Base-by-base conservation (phyloP, 768 basidiomycete genomes). In the Cystobasidium onofrii region DNA sequence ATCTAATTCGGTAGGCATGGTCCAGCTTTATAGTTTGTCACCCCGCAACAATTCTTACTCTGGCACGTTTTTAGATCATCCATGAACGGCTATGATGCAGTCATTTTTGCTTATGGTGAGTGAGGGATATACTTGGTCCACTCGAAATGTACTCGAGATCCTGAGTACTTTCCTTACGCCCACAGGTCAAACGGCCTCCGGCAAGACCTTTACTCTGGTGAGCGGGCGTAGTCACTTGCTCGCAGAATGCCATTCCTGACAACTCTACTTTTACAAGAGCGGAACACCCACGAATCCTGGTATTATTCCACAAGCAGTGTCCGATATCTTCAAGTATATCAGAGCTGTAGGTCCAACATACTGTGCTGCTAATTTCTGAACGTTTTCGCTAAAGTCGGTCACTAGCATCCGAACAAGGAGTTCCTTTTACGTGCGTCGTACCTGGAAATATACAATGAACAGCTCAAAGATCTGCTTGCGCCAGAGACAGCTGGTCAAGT, bases 11-110 rank as follows among this genome's bases (percentile, higher is more conserved):
- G 77, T 78, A 27, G 23, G 62, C 62, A 25, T n/a, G 9, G 12
- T 13, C 10, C 39, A n/a, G 31, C 20, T 23, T 27, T 12, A 13
- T 17, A 36, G 23, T 43, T 54, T 29, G 39, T n/a, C n/a, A n/a
- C n/a, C n/a, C n/a, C n/a, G n/a, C n/a, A n/a, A 9, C 31, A 46
- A 23, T 43, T 6, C 20, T 33, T 3, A 31, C 29, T 13, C 6
- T 20, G 0, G 27, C 10, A 33, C 9, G 15, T 31, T 18, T 67
- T 10, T 55, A 77, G 77, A 4, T 76, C 75, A 17, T 92, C 94
- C 12, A 97, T 98, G 95, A 92, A 95, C 63, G 96, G 96, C 25
- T 98, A 88, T 83, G 97, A 99, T 80, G 87, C 94, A 17, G 90
- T 98, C 77, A 87, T 97, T 50, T 99, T 99, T 77, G 96, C 96